Evolutionary conservation across 169 alveolate species (phyloP), one percentile per base, ranked within the genome.

Genomic region (Plasmodium falciparum): DNA sequence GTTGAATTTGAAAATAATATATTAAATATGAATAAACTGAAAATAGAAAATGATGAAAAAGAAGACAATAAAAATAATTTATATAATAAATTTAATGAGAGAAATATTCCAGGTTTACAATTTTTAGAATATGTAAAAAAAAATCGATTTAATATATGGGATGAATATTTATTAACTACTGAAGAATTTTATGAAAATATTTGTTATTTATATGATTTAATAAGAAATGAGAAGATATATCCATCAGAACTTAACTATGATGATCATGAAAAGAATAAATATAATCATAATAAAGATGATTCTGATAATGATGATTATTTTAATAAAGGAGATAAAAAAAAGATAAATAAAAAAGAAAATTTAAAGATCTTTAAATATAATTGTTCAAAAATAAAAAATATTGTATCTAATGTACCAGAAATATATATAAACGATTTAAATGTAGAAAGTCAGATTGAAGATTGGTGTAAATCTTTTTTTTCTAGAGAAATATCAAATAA

Each of bases 381-480:
- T 11, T 83, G 91, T 59, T 49, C 86, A 13, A 47, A 58, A 22
- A 70, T 83, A 43, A 83, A 83, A 71, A 61, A 83, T 63, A 83
- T 83, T 17, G 91, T 83, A 11, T 58, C 85, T 12, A 83, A 67
- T 54, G 69, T 83, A 15, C 91, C 91, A 1, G 86, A 83, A 33
- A 70, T 73, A 20, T 73, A 88, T 61, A 75, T 80, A 13, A 92
- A 76, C 29, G 93, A 89, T 71, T 90, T 91, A 29, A 93, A 88
- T 49, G 83, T 72, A 39, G 93, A 89, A 45, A 89, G 20, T 12
- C 95, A 94, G 69, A 70, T 92, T 49, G 96, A 94, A 61, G 95
- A 94, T 24, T 65, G 93, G 85, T 92, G 94, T 43, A 90, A 90
- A 24, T 91, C 88, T 59, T 88, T 63, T 74, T 88, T 88, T 59